Evolutionary conservation across 1,139 yeast species (phyloP).

Genomic region (Arxiozyma telluris): DNA sequence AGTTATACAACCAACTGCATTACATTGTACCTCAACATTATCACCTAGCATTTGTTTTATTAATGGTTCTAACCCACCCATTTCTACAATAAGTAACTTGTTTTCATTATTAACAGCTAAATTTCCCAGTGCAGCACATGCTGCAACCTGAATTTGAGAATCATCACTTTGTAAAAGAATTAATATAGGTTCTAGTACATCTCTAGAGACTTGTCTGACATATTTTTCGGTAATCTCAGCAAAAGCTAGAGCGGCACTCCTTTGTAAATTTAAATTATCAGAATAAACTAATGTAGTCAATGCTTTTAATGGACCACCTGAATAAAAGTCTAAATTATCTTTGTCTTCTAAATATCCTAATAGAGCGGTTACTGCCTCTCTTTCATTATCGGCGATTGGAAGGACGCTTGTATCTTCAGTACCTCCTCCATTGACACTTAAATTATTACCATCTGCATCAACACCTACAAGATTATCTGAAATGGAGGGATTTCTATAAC

Average conservation of each 20-base stretch:
- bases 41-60: conserved; percentile 96
- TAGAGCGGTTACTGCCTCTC: conserved; percentile 89
- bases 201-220: conserved; percentile 81
- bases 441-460: not conserved
- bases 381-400: conserved; percentile 88
- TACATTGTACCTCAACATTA: conserved; percentile 96
- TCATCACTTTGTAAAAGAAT: conserved; percentile 80
- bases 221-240: conserved; percentile 98
- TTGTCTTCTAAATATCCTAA: conserved; percentile 80
- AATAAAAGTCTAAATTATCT: conserved; percentile 64
- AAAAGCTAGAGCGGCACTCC: conserved; percentile 97
- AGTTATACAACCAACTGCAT: conserved; percentile 98
- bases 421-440: conserved; percentile 1
- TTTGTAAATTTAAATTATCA: conserved; percentile 86
- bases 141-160: conserved; percentile 94
- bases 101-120: conserved; percentile 94
- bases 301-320: conserved; percentile 83
- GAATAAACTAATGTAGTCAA: conserved; percentile 88
- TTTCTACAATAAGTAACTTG: conserved; percentile 84
- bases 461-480: not conserved
- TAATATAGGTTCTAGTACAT: conserved; percentile 86
- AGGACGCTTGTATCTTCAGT: conserved; percentile 58
- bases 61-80: conserved; percentile 96
- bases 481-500: conserved; percentile 35
- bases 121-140: conserved; percentile 96